These are phyloP conservation scores for Beauveria sp. DNA, from an alignment of 2,329 filamentous ascomycete genomes.

Conservation along the genomic window DNA sequence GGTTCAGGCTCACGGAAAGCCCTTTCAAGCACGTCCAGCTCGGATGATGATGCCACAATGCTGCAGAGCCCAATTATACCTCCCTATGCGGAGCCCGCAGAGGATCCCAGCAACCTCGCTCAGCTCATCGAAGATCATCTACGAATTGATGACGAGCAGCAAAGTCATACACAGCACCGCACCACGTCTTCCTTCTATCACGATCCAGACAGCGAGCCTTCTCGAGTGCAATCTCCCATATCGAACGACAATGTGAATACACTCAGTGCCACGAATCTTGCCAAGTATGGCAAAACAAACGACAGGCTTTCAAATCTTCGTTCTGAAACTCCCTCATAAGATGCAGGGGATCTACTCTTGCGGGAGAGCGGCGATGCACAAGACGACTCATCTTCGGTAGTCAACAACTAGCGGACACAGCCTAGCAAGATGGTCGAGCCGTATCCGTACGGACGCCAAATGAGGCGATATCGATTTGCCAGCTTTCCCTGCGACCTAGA, in stretches of 20 bases:
- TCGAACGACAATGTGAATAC: constrained; percentile 16
- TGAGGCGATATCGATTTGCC: not conserved
- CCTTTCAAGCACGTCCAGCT: not conserved
- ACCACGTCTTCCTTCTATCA: constrained; percentile 12
- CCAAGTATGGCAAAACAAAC: constrained; percentile 22
- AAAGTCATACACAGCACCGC: not conserved
- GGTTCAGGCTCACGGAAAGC: not conserved
- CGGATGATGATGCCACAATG: constrained; percentile 12
- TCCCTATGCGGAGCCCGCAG: not conserved
- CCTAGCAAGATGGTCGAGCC: constrained; percentile 11
- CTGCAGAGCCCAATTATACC: constrained; percentile 6
- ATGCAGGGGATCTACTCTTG: not conserved
- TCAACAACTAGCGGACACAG: constrained; percentile 21
- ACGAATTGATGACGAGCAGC: not conserved
- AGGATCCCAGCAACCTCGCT: constrained; percentile 14
- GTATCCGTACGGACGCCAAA: not conserved
- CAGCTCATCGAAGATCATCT: constrained; percentile 15
- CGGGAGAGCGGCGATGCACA: constrained; percentile 14
- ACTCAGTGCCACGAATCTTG: constrained; percentile 22
- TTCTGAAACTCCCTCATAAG: constrained; percentile 18
- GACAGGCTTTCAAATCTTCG: constrained; percentile 23
- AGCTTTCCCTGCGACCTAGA: not conserved
- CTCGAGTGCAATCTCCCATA: constrained; percentile 22
- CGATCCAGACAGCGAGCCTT: constrained; percentile 7
- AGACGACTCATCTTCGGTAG: constrained; percentile 19